Base-by-base conservation (phyloP, 2,329 filamentous ascomycete genomes). In the Trematosphaeria pertusa region DNA sequence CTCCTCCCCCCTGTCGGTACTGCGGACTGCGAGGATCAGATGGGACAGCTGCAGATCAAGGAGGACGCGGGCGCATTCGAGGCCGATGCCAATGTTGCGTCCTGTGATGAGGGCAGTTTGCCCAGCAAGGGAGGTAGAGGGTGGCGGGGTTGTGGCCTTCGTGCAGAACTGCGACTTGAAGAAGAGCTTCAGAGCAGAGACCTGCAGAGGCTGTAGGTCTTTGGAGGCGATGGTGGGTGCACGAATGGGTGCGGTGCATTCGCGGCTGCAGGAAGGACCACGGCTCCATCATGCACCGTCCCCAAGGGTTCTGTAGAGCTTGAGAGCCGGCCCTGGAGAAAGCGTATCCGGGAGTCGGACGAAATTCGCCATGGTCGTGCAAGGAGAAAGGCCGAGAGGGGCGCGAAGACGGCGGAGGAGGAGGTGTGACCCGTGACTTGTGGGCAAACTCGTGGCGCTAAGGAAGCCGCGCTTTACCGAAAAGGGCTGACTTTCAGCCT, bases 81-180 rank as follows among this genome's bases (percentile, higher is more conserved):
- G 52, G 12, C 69, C 68, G 2, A 70, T 19, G 14, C 68, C 68
- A 6, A 38, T 55, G 42, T 69, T 71, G n/a, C 55, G 43, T 6
- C 68, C 68, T 2, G 66, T 79, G 2, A 78, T 67, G 15, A 79
- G 67, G 37, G 73, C 61, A 0, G 73, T 72, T 40, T 75, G 61
- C 20, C 65, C 72, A 44, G 48, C 44, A 9, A 38, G 43, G 33
- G 24, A 46, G 38, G 17, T 45, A 33, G 24, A 32, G 28, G 46
- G 30, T 20, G 43, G 46, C 10, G 37, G 24, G 18, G 39, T 34
- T n/a, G 30, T 17, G 24, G 36, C 36, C 20, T 46, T 53, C 12
- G 48, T 40, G 20, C 33, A 33, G 22, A 43, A 43, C 32, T 48
- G 46, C 10, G 46, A 48, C 17, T 40, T 32, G 7, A 41, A 9